Evolutionary conservation across 208 protist species (phyloP).

Genomic region (Wallacemonas sp.): DNA sequence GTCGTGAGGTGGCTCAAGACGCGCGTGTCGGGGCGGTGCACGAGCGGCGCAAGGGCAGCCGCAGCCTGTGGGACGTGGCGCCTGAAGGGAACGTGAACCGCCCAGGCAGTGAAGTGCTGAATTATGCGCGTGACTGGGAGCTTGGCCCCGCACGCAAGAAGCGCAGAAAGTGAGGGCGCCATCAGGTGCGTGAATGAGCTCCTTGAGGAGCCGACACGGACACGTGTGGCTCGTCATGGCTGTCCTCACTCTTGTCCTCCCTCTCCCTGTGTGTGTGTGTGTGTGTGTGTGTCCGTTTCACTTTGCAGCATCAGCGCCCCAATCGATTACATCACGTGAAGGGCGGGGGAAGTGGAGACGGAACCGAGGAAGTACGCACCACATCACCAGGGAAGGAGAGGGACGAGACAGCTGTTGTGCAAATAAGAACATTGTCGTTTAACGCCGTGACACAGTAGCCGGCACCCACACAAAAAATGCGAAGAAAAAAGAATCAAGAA

Average conservation of each 20-base stretch:
- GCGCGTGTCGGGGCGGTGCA: constrained; percentile 51
- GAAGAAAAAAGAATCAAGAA: too few relatives aligned
- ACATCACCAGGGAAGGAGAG: too few relatives aligned
- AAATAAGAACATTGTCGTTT: too few relatives aligned
- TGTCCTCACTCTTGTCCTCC: not conserved
- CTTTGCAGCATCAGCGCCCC: too few relatives aligned
- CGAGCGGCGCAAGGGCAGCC: constrained; percentile 42
- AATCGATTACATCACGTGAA: too few relatives aligned
- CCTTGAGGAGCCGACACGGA: not conserved
- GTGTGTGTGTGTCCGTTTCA: not conserved
- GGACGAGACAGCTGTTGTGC: too few relatives aligned
- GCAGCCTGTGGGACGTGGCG: constrained; percentile 56
- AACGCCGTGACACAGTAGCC: too few relatives aligned
- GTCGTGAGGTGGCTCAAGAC: constrained; percentile 71
- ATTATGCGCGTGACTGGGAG: constrained; percentile 72
- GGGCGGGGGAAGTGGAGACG: too few relatives aligned
- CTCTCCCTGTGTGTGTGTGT: not conserved
- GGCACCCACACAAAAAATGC: too few relatives aligned
- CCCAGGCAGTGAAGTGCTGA: constrained; percentile 46
- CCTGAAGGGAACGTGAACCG: constrained; percentile 68
- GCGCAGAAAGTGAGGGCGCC: constrained; percentile 2
- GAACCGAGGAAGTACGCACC: too few relatives aligned
- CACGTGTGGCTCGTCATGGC: not conserved
- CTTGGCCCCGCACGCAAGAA: constrained; percentile 42
- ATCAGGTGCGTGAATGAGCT: not conserved